Percentiles rank a stretch among this genome's conserved stretches.
phyloP scores from a whole-genome alignment of 768 basidiomycete genomes.

The Obba rivulosa region DNA sequence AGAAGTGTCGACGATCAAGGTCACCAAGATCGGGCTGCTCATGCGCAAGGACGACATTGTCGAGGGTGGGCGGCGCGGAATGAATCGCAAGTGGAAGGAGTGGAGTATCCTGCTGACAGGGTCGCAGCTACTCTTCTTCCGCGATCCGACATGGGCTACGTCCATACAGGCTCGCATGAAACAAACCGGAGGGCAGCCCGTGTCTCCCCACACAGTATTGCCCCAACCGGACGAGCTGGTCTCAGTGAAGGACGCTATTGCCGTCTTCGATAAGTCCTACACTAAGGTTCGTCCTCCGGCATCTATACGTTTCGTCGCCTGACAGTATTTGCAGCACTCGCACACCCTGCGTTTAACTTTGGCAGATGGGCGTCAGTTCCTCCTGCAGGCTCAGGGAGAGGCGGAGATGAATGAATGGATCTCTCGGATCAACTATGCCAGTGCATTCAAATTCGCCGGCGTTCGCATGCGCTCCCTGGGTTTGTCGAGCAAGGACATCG shows the following conservation, averaged over 20 bases:
- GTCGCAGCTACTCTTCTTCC: constrained; percentile 89
- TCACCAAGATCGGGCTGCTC: constrained; percentile 79
- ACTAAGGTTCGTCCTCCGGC: constrained; percentile 50
- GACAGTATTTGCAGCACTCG: constrained; percentile 34
- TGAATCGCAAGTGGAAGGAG: constrained; percentile 81
- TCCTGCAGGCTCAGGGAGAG: constrained; percentile 69
- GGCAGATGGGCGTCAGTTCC: constrained; percentile 72
- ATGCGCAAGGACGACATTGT: constrained; percentile 75
- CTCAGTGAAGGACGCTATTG: constrained; percentile 71
- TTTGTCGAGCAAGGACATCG: constrained; percentile 65
- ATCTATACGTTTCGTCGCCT: background rate
- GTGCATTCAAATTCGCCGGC: constrained; percentile 82
- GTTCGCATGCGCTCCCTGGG: constrained; percentile 73
- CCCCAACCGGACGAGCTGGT: constrained; percentile 84
- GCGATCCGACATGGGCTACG: constrained; percentile 56
- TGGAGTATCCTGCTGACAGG: constrained; percentile 85
- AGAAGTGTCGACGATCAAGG: constrained; percentile 39
- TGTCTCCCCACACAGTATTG: constrained; percentile 33
- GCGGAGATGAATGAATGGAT: constrained; percentile 88
- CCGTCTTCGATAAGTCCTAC: constrained; percentile 75
- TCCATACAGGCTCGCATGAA: constrained; percentile 40
- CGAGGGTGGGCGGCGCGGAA: constrained; percentile 71
- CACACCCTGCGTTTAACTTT: constrained; percentile 76
- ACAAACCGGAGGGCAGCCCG: constrained; percentile 25
- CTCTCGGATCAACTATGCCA: constrained; percentile 87